phyloP scores from a whole-genome alignment of 805 yeast genomes.

The Saturnispora dispora region DNA sequence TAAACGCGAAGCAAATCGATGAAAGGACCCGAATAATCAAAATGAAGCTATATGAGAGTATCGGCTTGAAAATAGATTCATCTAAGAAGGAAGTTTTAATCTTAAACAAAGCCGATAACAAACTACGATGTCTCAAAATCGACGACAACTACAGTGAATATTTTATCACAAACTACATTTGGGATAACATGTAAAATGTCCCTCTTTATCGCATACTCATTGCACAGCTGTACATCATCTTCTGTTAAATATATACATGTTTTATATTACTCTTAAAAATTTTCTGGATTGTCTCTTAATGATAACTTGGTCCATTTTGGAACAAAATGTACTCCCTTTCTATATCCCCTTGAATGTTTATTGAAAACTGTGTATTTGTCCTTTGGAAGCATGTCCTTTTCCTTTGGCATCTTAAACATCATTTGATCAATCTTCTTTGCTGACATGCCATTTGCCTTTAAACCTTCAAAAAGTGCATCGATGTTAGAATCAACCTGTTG shows the following conservation, averaged over 20 bases:
- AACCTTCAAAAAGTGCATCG: conserved; percentile 48
- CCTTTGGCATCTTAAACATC: conserved; percentile 58
- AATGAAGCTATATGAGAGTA: conserved; percentile 47
- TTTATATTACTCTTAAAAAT: conserved; percentile 34
- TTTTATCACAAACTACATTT: conserved; percentile 65
- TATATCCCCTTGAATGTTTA: conserved; percentile 63
- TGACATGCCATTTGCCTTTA: conserved; percentile 27
- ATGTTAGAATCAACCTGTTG: conserved; percentile 73
- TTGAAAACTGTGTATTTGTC: conserved; percentile 87
- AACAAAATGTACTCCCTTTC: conserved; percentile 80
- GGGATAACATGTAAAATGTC: conserved; percentile 49
- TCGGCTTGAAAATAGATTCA: conserved; percentile 46
- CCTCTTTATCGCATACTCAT: background rate
- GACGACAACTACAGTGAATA: conserved; percentile 50
- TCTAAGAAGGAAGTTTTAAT: conserved; percentile 38
- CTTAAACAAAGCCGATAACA: conserved; percentile 37
- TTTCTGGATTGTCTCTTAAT: conserved; percentile 68
- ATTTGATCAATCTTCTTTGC: conserved; percentile 30
- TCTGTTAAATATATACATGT: background rate
- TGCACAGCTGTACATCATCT: background rate
- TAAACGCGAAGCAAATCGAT: conserved; percentile 28
- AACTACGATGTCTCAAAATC: conserved; percentile 42
- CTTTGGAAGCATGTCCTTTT: conserved; percentile 63
- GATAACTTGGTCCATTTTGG: conserved; percentile 90
- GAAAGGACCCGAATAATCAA: conserved; percentile 38